Conservation (phyloP, 257 asterid species). For the Rhazya stricta region DNA sequence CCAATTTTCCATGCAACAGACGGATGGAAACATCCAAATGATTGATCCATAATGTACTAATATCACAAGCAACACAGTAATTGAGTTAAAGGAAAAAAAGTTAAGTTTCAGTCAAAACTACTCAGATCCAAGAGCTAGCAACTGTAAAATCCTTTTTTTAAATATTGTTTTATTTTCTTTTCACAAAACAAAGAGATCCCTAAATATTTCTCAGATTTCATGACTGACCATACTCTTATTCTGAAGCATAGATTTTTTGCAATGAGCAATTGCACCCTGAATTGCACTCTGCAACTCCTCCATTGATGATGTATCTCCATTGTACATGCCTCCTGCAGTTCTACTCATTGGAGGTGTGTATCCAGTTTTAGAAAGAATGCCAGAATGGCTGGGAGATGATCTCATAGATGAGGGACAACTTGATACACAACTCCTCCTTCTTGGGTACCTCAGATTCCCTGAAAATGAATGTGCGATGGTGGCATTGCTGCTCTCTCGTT, state of each 20-base stretch:
- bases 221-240: slow-evolving; percentile 31
- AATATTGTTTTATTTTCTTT: neutral
- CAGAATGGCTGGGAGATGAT: slow-evolving; percentile 74
- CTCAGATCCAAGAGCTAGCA: slow-evolving; percentile 23
- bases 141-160: neutral
- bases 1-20: neutral
- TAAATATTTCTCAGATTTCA: slow-evolving; percentile 27
- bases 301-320: slow-evolving; percentile 59
- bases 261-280: slow-evolving; percentile 85
- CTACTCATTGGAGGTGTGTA: slow-evolving; percentile 28
- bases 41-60: slow-evolving; percentile 22
- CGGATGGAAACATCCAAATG: slow-evolving; percentile 27
- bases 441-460: slow-evolving; percentile 60
- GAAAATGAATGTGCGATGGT: slow-evolving; percentile 51
- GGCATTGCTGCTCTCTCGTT: neutral
- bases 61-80: slow-evolving; percentile 27
- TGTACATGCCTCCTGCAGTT: slow-evolving; percentile 11
- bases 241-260: slow-evolving; percentile 72
- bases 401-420: slow-evolving; percentile 90
- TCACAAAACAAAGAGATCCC: neutral
- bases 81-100: slow-evolving; percentile 10
- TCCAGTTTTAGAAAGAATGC: slow-evolving; percentile 33
- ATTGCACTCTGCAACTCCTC: slow-evolving; percentile 86
- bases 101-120: slow-evolving; percentile 25
- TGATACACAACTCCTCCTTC: slow-evolving; percentile 42